Evolutionary conservation across 352 stramenopile genomes (phyloP).

Genomic region (Phytophthora litchii): DNA sequence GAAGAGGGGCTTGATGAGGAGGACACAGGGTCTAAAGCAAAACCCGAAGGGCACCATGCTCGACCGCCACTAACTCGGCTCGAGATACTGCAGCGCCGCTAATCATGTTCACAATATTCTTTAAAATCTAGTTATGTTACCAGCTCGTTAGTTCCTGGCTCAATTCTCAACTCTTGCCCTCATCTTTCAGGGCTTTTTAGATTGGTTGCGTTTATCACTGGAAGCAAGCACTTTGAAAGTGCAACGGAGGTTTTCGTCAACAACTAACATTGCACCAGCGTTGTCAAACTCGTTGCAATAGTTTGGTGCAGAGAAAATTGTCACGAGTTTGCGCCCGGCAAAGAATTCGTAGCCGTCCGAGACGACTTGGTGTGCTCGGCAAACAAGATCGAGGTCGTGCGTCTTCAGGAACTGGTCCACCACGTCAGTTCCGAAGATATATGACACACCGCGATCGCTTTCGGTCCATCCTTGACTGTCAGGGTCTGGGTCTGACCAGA

Average conservation of each 20-base stretch:
- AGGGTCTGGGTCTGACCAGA: constrained; percentile 88
- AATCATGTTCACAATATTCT: background rate
- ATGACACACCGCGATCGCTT: constrained; percentile 98
- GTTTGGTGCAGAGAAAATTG: constrained; percentile 99
- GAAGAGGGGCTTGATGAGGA: constrained; percentile 15
- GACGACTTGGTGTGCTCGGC: constrained; percentile 98
- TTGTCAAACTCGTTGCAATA: constrained; percentile 99
- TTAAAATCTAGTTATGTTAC: constrained; percentile 1
- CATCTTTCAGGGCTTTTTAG: constrained; percentile 36
- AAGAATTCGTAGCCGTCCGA: constrained; percentile 99
- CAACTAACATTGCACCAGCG: constrained; percentile 90
- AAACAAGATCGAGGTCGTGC: constrained; percentile 98
- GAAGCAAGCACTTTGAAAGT: constrained; percentile 87
- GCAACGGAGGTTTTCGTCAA: constrained; percentile 76
- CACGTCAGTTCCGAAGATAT: constrained; percentile 98
- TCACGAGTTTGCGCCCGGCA: constrained; percentile 97
- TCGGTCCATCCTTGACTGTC: constrained; percentile 94
- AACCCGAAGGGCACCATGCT: constrained; percentile 27
- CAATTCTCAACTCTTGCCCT: background rate
- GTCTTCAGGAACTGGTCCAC: constrained; percentile 96
- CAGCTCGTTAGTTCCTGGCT: constrained; percentile 2
- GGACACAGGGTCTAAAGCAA: constrained; percentile 8
- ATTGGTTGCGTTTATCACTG: constrained; percentile 66
- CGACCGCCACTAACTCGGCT: constrained; percentile 30
- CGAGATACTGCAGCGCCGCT: constrained; percentile 35